A percentile compares a stretch with the other conserved stretches of the same genome.
These are phyloP conservation scores for Cytospora chrysosperma DNA, from an alignment of 2,329 filamentous ascomycete genomes.

Conservation along the genomic window DNA sequence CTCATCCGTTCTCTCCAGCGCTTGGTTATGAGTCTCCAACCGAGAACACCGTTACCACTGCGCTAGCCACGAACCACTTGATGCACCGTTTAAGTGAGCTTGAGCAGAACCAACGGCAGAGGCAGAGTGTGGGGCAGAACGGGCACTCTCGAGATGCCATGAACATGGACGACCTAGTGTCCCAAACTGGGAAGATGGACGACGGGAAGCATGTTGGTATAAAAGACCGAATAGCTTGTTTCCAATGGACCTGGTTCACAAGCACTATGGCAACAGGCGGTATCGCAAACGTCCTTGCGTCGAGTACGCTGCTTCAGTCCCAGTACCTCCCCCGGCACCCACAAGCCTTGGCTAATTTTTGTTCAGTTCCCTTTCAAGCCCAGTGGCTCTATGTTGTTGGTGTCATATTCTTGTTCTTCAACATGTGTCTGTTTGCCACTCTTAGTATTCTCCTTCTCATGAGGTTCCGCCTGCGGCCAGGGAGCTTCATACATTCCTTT, in stretches of 20 bases:
- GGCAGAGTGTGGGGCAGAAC: constrained; percentile 1
- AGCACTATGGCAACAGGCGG: constrained; percentile 61
- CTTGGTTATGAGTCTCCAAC: constrained; percentile 40
- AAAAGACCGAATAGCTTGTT: constrained; percentile 51
- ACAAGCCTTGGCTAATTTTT: constrained; percentile 1
- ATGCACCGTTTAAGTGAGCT: constrained; percentile 19
- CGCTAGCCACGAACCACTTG: constrained; percentile 17
- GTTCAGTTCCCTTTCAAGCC: constrained; percentile 51
- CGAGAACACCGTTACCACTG: constrained; percentile 31
- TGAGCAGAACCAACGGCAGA: constrained; percentile 1
- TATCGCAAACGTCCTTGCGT: constrained; percentile 54
- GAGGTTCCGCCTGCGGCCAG: constrained; percentile 68
- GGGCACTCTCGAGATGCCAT: constrained; percentile 1
- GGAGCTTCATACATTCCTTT: constrained; percentile 70
- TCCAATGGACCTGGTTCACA: constrained; percentile 77
- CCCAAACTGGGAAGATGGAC: constrained; percentile 32
- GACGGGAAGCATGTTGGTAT: constrained; percentile 36
- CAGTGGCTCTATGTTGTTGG: constrained; percentile 59
- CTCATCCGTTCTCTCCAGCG: constrained; percentile 33
- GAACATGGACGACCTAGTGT: constrained; percentile 37
- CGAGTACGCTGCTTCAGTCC: constrained; percentile 42
- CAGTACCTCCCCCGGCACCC: not conserved
- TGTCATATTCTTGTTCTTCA: constrained; percentile 60
- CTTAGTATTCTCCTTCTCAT: constrained; percentile 65
- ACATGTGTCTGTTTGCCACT: constrained; percentile 59